Percentiles rank a stretch among this genome's conserved stretches.
These are phyloP conservation scores for Linnemannia schmuckeri DNA, from an alignment of 192 early-diverging fungal species.

Conservation along the genomic window DNA sequence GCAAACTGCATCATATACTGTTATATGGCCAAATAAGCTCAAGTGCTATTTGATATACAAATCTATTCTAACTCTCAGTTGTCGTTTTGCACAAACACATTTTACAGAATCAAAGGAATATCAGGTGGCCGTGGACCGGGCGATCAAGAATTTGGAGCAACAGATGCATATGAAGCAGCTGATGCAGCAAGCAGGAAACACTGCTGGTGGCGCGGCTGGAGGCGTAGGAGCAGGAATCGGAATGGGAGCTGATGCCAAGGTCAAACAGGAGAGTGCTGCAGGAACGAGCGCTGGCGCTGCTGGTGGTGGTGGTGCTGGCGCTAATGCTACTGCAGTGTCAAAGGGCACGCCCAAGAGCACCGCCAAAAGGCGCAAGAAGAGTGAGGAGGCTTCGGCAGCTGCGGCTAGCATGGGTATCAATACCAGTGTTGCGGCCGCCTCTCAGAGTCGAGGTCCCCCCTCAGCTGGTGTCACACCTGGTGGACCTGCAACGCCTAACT, in stretches of 20 bases:
- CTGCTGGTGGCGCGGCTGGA: neutral
- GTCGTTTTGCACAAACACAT: neutral
- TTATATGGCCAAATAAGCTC: neutral
- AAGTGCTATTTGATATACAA: neutral
- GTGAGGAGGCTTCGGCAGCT: slow-evolving; percentile 37
- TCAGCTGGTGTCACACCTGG: slow-evolving; percentile 16
- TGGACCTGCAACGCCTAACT: slow-evolving; percentile 33
- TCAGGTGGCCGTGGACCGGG: slow-evolving; percentile 35
- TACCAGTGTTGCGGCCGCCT: slow-evolving; percentile 16
- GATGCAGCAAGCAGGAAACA: slow-evolving; percentile 8
- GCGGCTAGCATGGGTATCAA: slow-evolving; percentile 50
- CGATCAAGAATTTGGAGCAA: slow-evolving; percentile 30
- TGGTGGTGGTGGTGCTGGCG: neutral
- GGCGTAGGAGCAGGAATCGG: neutral
- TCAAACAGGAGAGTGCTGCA: slow-evolving; percentile 28
- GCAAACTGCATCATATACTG: neutral
- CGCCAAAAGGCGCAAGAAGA: slow-evolving; percentile 50
- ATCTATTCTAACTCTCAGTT: neutral
- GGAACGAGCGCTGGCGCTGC: neutral
- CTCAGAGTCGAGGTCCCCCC: neutral
- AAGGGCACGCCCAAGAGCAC: slow-evolving; percentile 26
- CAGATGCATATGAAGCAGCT: slow-evolving; percentile 21
- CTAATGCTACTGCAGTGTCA: neutral
- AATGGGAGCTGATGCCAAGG: slow-evolving; percentile 5
- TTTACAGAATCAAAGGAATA: slow-evolving; percentile 38